Conservation (phyloP, 2,329 filamentous ascomycete species). For the Ilyonectria destructans region DNA sequence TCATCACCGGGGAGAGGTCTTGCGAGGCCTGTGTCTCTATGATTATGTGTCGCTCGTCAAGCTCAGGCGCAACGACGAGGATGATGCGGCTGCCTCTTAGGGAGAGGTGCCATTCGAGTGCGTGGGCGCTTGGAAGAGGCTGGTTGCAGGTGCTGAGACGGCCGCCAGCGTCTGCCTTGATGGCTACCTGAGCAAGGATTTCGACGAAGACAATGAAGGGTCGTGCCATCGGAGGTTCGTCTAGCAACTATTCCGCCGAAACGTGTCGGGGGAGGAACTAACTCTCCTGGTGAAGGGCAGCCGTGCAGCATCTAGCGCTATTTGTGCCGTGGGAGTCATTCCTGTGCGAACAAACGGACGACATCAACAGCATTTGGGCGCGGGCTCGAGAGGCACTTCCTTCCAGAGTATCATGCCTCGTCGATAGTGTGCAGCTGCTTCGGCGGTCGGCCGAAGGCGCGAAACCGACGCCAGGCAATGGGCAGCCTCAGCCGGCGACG, state of each 20-base stretch:
- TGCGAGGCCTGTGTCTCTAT: too few relatives aligned
- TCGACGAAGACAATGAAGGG: slow-evolving; percentile 2
- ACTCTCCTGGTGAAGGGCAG: slow-evolving; percentile 3
- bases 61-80: too few relatives aligned
- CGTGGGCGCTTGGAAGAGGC: too few relatives aligned
- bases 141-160: too few relatives aligned
- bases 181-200: slow-evolving; percentile 15
- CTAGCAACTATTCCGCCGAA: too few relatives aligned
- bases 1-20: too few relatives aligned
- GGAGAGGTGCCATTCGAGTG: too few relatives aligned
- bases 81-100: too few relatives aligned
- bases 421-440: slow-evolving; percentile 16
- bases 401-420: neutral
- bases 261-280: neutral
- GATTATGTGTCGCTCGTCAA: too few relatives aligned
- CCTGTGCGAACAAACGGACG: neutral
- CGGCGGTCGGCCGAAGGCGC: slow-evolving; percentile 17
- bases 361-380: slow-evolving; percentile 30
- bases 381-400: too few relatives aligned
- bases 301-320: slow-evolving; percentile 28
- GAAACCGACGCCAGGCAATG: slow-evolving; percentile 22
- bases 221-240: neutral
- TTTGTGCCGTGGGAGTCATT: slow-evolving; percentile 32
- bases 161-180: neutral
- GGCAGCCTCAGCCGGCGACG: slow-evolving; percentile 4